A percentile compares a stretch with the other conserved stretches of the same genome.
phyloP scores from a whole-genome alignment of 2,329 filamentous ascomycete species.

The Lasiodiplodia sp. region DNA sequence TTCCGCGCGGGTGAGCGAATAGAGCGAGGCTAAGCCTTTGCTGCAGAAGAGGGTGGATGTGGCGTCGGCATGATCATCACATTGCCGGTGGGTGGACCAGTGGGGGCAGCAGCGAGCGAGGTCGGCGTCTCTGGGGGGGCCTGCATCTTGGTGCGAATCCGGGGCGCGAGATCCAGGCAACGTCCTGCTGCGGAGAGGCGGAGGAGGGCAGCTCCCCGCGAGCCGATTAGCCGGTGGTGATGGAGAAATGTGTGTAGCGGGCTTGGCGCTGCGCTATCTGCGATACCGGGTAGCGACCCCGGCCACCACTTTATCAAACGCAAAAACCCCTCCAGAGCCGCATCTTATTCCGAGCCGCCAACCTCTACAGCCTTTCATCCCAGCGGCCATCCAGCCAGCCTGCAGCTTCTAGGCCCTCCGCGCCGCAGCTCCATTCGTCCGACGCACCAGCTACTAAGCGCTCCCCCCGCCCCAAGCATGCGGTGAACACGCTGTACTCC shows the following conservation, averaged over 20 bases:
- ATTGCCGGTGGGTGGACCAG: background rate
- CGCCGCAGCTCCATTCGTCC: background rate
- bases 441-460: background rate
- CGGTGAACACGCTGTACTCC: slow-evolving; percentile 6
- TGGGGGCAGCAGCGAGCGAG: background rate
- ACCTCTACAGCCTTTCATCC: background rate
- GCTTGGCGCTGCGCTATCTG: slow-evolving; percentile 3
- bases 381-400: background rate
- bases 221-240: slow-evolving; percentile 19
- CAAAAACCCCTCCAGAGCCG: slow-evolving; percentile 1
- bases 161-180: background rate
- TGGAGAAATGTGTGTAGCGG: background rate
- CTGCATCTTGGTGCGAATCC: slow-evolving; percentile 7
- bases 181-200: slow-evolving; percentile 12
- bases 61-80: slow-evolving; percentile 9
- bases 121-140: slow-evolving; percentile 5
- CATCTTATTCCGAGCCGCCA: background rate
- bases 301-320: slow-evolving; percentile 2
- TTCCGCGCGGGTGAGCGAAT: background rate
- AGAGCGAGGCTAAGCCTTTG: background rate
- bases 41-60: background rate
- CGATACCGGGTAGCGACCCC: slow-evolving; percentile 5
- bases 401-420: background rate
- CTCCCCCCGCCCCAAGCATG: background rate
- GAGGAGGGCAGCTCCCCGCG: background rate